phyloP scores from a whole-genome alignment of 352 stramenopile species.

The Peronospora tabacina region DNA sequence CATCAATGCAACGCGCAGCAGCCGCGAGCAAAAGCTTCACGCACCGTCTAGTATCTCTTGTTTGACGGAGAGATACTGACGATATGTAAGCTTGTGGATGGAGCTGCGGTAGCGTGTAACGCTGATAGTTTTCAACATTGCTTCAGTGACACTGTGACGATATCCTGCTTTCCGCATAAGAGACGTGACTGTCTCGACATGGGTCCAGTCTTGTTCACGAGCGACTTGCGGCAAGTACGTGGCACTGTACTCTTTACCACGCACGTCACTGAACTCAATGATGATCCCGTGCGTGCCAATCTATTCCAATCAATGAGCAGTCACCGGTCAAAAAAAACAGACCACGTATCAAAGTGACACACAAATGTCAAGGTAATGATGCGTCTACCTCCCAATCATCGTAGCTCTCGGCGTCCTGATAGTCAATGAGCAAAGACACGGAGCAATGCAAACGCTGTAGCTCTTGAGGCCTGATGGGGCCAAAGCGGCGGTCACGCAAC shows the following conservation, averaged over 20 bases:
- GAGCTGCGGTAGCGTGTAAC: slow-evolving; percentile 76
- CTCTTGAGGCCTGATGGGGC: slow-evolving; percentile 61
- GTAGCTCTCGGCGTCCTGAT: slow-evolving; percentile 62
- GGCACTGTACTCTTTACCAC: slow-evolving; percentile 47
- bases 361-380: not conserved
- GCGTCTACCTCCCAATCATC: slow-evolving; percentile 68
- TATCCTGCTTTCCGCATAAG: slow-evolving; percentile 78
- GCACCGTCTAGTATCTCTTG: slow-evolving; percentile 24
- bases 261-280: slow-evolving; percentile 61
- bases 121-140: slow-evolving; percentile 56
- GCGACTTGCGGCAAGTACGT: slow-evolving; percentile 77
- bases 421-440: slow-evolving; percentile 78
- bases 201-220: slow-evolving; percentile 63
- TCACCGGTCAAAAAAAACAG: not conserved
- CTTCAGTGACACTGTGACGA: slow-evolving; percentile 40
- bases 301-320: slow-evolving; percentile 16
- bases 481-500: slow-evolving; percentile 66
- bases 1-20: slow-evolving; percentile 4
- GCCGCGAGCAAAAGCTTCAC: slow-evolving; percentile 4
- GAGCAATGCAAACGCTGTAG: slow-evolving; percentile 61
- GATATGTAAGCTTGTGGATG: slow-evolving; percentile 77
- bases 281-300: slow-evolving; percentile 73
- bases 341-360: not conserved
- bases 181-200: slow-evolving; percentile 63
- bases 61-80: slow-evolving; percentile 70